A percentile compares a stretch with the other conserved stretches of the same genome.
phyloP scores from a whole-genome alignment of 2,329 filamentous ascomycete genomes.

The Acarospora socialis region DNA sequence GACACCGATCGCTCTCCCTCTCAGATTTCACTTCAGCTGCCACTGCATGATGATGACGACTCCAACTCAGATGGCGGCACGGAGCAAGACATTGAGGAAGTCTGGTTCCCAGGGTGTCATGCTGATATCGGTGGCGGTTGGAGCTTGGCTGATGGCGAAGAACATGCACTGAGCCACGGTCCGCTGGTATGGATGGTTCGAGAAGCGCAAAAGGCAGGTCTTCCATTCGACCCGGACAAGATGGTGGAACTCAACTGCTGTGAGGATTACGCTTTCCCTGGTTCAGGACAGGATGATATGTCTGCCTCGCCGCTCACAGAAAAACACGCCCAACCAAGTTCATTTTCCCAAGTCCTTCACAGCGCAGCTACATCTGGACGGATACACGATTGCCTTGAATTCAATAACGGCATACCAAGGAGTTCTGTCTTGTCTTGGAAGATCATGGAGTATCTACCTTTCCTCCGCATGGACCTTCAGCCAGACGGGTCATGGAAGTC shows the following conservation, averaged over 20 bases:
- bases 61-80: slow-evolving; percentile 20
- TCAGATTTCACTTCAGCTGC: slow-evolving; percentile 5
- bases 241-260: slow-evolving; percentile 52
- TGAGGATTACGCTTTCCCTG: too few relatives aligned
- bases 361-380: slow-evolving; percentile 37
- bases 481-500: slow-evolving; percentile 62
- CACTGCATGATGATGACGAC: slow-evolving; percentile 13
- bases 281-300: too few relatives aligned
- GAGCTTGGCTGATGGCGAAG: slow-evolving; percentile 43
- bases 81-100: slow-evolving; percentile 61
- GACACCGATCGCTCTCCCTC: slow-evolving; percentile 8
- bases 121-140: slow-evolving; percentile 69
- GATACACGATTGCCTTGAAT: slow-evolving; percentile 59
- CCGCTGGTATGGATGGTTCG: slow-evolving; percentile 58
- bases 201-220: slow-evolving; percentile 49
- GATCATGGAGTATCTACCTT: slow-evolving; percentile 69
- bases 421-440: slow-evolving; percentile 54
- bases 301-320: slow-evolving; percentile 18
- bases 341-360: slow-evolving; percentile 48
- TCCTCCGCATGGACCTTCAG: slow-evolving; percentile 65
- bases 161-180: slow-evolving; percentile 48
- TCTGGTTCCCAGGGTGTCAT: slow-evolving; percentile 62
- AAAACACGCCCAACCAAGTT: slow-evolving; percentile 12
- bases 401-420: slow-evolving; percentile 42
- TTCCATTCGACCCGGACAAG: slow-evolving; percentile 56